Evolutionary conservation across 2,329 filamentous ascomycete genomes (phyloP).

Genomic region (Dactylonectria macrodidyma): DNA sequence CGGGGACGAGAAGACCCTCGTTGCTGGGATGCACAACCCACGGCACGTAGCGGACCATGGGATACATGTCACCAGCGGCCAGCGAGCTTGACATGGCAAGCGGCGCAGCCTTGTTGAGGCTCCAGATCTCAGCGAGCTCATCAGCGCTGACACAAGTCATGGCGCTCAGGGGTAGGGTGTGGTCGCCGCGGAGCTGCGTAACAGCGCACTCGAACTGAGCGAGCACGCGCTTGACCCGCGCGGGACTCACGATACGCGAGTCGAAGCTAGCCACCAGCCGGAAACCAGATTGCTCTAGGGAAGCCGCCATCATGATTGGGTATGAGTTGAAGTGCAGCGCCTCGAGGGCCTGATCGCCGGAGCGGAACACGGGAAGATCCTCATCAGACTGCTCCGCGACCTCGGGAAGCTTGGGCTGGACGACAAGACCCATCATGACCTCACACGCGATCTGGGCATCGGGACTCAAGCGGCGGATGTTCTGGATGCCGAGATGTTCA

Average conservation of each 20-base stretch:
- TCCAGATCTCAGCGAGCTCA: constrained; percentile 55
- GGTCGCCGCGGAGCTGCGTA: constrained; percentile 61
- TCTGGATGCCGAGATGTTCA: constrained; percentile 53
- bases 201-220: constrained; percentile 66
- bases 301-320: constrained; percentile 75
- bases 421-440: constrained; percentile 66
- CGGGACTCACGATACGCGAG: constrained; percentile 65
- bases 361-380: constrained; percentile 60
- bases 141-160: constrained; percentile 53
- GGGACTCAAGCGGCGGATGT: constrained; percentile 59
- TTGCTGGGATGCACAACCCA: constrained; percentile 50
- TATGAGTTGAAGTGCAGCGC: constrained; percentile 71
- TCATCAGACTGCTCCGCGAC: constrained; percentile 27
- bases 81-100: constrained; percentile 35
- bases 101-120: constrained; percentile 45
- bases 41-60: constrained; percentile 37
- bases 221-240: constrained; percentile 67
- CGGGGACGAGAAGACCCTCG: constrained; percentile 44
- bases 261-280: constrained; percentile 75
- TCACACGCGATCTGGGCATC: constrained; percentile 68
- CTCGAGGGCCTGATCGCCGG: constrained; percentile 69
- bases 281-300: constrained; percentile 67
- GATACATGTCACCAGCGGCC: constrained; percentile 42
- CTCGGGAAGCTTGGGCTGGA: constrained; percentile 60
- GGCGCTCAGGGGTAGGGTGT: constrained; percentile 50